Evolutionary conservation across 768 basidiomycete species (phyloP).

Genomic region (Phaeolepiota aurea): DNA sequence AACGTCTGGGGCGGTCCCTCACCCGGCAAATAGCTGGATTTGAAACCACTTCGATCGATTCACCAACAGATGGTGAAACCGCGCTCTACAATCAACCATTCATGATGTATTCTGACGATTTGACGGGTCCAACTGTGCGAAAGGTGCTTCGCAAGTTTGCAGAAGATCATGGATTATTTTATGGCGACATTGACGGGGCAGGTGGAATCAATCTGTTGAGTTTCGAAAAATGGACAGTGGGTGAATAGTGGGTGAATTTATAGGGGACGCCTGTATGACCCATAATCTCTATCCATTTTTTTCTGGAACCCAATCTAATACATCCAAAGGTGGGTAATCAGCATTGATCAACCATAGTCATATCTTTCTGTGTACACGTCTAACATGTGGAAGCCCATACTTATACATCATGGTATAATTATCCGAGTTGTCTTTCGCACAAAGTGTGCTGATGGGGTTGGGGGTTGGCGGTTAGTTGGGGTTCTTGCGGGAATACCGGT

Average conservation of each 20-base stretch:
- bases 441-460: conserved; percentile 35
- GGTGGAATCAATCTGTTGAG: conserved; percentile 39
- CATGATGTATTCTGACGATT: conserved; percentile 60
- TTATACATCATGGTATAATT: conserved; percentile 35
- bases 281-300: too few species aligned
- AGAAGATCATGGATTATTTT: conserved; percentile 26
- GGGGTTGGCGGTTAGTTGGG: not conserved
- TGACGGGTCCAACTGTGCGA: conserved; percentile 29
- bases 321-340: too few species aligned
- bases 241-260: conserved; percentile 21
- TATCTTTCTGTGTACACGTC: conserved; percentile 15
- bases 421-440: conserved; percentile 49
- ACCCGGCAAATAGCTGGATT: conserved; percentile 83
- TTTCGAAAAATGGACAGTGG: conserved; percentile 61
- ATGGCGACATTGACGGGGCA: conserved; percentile 16
- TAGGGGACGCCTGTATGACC: too few species aligned
- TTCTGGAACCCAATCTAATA: too few species aligned
- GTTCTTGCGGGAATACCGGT: conserved; percentile 1
- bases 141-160: conserved; percentile 51
- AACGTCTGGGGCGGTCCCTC: conserved; percentile 62
- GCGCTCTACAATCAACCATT: conserved; percentile 69
- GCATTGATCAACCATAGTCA: not conserved
- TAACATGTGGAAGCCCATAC: conserved; percentile 41
- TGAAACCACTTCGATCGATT: conserved; percentile 47
- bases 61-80: conserved; percentile 29